These are phyloP conservation scores for Kwoniella dendrophila DNA, from an alignment of 768 basidiomycete species.

Conservation along the genomic window DNA sequence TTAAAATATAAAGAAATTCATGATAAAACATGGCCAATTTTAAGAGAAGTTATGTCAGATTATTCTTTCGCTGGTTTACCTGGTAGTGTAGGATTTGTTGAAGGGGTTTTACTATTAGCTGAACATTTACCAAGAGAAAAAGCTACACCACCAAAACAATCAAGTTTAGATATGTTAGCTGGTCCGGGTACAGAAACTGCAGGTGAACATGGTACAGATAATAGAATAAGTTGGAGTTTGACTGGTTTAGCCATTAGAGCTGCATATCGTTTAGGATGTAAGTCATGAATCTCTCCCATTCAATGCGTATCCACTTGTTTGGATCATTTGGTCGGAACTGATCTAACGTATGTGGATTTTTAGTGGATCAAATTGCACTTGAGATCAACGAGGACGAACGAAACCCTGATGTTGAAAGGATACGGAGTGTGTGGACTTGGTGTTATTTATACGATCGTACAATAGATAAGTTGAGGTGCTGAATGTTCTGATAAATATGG, in stretches of 20 bases:
- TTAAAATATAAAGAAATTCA: slow-evolving; percentile 36
- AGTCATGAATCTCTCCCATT: no score
- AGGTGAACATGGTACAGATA: slow-evolving; percentile 49
- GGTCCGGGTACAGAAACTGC: slow-evolving; percentile 24
- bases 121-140: slow-evolving; percentile 49
- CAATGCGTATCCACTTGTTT: no score
- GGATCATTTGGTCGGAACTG: no score
- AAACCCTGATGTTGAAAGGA: slow-evolving; percentile 34
- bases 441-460: slow-evolving; percentile 50
- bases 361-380: slow-evolving; percentile 41
- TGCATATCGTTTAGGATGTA: slow-evolving; percentile 49
- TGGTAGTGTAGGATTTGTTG: slow-evolving; percentile 47
- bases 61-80: slow-evolving; percentile 44
- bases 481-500: background rate
- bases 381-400: slow-evolving; percentile 37
- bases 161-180: slow-evolving; percentile 17
- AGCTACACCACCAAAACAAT: slow-evolving; percentile 1
- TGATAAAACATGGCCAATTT: slow-evolving; percentile 42
- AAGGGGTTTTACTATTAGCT: slow-evolving; percentile 50
- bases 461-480: slow-evolving; percentile 32
- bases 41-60: slow-evolving; percentile 43
- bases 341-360: no score
- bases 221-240: slow-evolving; percentile 49
- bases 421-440: slow-evolving; percentile 51
- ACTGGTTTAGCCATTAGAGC: slow-evolving; percentile 51